Evolutionary conservation across 345 rosid species (phyloP), one percentile per base, ranked within the genome.

Genomic region (Arabis alpina): DNA sequence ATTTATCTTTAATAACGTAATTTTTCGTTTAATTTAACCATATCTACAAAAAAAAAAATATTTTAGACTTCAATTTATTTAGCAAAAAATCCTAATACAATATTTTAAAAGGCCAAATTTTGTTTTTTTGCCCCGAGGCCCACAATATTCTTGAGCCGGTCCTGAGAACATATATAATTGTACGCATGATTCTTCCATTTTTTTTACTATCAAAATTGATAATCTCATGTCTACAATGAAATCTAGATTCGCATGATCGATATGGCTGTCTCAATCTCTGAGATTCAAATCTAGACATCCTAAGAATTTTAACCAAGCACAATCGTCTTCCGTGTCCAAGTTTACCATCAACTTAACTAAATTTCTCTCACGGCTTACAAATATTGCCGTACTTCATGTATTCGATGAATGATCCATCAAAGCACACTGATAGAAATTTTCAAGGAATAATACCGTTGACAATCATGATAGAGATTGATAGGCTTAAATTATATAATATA

Each of bases 261-360:
- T 32, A n/a, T n/a, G n/a, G n/a, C n/a, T 32, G 45, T 47, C 25
- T 47, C 2, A 47, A 10, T 15, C 16, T 24, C 25, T 47, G 4
- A 47, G 23, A 47, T 15, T 24, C 25, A 47, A 15, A 16, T 47
- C 27, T 5, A 42, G 45, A 42, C 14, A 14, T 42, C 14, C 14
- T 14, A 12, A 42, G 32, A n/a, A 51, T 4, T 24, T 5, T 11
- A 24, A 24, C 32, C 39, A 12, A 52, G 4, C 57, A 4, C n/a
- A 10, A 19, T 19, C 23, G 28, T 28, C 19, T 28, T 53, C 10
- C 39, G 30, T n/a, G 57, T 30, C 6, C 59, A 12, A 54, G 23
- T 6, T 32, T 54, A 14, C 42, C 42, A 54, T 54, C 59, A 8
- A 37, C 59, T 54, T 53, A 30, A 30, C 8, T 54, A 28, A 54